Conservation (phyloP, 352 stramenopile species). For the Phytophthora colocasiae region DNA sequence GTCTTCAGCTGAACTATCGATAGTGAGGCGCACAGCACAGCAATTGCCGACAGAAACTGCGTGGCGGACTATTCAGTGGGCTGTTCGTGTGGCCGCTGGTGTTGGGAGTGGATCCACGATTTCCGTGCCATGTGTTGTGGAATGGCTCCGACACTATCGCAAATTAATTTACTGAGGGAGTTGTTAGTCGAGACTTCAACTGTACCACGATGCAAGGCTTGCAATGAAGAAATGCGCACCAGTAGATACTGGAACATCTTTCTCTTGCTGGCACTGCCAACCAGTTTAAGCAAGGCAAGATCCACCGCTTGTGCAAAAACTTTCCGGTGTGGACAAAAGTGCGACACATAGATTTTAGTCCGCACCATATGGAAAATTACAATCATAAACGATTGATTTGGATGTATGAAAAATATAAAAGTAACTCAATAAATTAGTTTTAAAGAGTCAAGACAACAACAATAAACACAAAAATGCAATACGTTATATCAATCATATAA, state of each 20-base stretch:
- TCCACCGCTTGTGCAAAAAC: no score
- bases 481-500: no score
- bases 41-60: not conserved
- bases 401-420: no score
- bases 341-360: no score
- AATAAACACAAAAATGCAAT: no score
- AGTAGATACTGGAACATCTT: not conserved
- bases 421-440: no score
- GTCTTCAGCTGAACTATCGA: constrained; percentile 6
- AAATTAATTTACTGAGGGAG: constrained; percentile 17
- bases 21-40: constrained; percentile 2
- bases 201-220: not conserved
- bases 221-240: not conserved
- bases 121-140: constrained; percentile 23
- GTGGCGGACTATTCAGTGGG: constrained; percentile 18
- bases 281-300: no score
- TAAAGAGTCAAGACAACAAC: no score
- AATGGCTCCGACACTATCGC: constrained; percentile 13
- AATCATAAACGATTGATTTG: no score
- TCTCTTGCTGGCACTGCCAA: not conserved
- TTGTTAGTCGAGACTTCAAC: constrained; percentile 6
- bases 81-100: constrained; percentile 3
- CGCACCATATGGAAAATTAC: no score
- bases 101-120: constrained; percentile 6
- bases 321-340: no score